phyloP scores from a whole-genome alignment of 208 protist species.

The Naegleria gruberi region DNA sequence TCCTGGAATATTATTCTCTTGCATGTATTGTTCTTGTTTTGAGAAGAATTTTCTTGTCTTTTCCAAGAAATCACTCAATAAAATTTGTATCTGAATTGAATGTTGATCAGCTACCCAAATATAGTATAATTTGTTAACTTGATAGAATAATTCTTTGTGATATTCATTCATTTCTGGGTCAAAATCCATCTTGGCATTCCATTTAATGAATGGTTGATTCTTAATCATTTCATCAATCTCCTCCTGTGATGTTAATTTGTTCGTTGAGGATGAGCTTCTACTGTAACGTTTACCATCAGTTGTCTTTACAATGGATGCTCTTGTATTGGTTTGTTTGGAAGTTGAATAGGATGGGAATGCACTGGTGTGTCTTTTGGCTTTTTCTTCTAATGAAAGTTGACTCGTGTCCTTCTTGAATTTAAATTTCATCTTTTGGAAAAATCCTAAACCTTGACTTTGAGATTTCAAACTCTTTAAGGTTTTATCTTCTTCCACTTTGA shows the following conservation, averaged over 20 bases:
- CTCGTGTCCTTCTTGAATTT: background rate
- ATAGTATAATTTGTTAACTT: background rate
- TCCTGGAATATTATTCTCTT: background rate
- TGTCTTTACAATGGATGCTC: background rate
- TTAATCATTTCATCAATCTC: background rate
- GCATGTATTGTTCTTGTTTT: background rate
- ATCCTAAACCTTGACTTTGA: background rate
- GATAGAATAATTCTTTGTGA: background rate
- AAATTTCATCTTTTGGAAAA: background rate
- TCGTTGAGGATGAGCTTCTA: background rate
- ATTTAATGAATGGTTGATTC: background rate
- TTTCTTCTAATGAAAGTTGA: background rate
- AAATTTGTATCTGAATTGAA: conserved; percentile 4
- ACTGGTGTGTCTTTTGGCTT: background rate
- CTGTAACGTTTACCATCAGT: background rate
- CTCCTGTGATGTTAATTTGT: background rate
- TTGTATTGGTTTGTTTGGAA: background rate
- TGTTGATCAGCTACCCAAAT: background rate
- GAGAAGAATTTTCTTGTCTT: background rate
- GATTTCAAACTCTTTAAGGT: background rate
- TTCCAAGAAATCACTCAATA: background rate
- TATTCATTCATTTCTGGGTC: background rate
- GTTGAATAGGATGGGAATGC: no score
- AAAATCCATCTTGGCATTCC: background rate
- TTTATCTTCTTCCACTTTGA: background rate